Conservation (phyloP, 164 flowering plant species). For the Tetracentron sinense region DNA sequence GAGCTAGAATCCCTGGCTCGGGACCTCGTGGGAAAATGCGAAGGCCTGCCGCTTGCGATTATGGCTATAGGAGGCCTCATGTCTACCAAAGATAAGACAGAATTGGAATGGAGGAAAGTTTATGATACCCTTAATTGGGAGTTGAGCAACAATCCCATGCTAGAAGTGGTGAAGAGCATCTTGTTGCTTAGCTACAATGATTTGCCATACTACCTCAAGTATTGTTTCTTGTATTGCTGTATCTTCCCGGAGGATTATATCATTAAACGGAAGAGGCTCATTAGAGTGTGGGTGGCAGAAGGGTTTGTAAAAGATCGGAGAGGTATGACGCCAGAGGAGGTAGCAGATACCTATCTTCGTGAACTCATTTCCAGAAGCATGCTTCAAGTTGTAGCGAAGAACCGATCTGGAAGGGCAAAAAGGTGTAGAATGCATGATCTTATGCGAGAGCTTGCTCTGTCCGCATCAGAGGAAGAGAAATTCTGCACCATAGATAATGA, state of each 20-base stretch:
- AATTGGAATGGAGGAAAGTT: slow-evolving; percentile 18
- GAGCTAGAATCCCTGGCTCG: slow-evolving; percentile 2
- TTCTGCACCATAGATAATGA: not conserved
- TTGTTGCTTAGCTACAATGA: slow-evolving; percentile 4
- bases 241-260: not conserved
- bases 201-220: not conserved
- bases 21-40: slow-evolving; percentile 15
- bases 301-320: not conserved
- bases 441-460: slow-evolving; percentile 3
- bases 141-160: slow-evolving; percentile 7
- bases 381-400: slow-evolving; percentile 1
- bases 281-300: slow-evolving; percentile 9
- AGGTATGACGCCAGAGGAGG: slow-evolving; percentile 3
- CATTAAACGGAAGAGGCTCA: not conserved
- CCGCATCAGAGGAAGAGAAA: not conserved
- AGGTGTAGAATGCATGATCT: slow-evolving; percentile 6
- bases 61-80: slow-evolving; percentile 23
- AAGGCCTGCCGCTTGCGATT: slow-evolving; percentile 24
- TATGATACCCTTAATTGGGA: slow-evolving; percentile 12
- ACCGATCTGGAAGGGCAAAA: not conserved
- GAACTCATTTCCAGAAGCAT: slow-evolving; percentile 1
- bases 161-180: not conserved
- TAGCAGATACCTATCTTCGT: slow-evolving; percentile 2
- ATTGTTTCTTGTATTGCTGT: slow-evolving; percentile 6
- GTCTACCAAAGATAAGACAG: slow-evolving; percentile 5